Percentiles rank a stretch among this genome's conserved stretches.
phyloP scores from a whole-genome alignment of 2,329 filamentous ascomycete species.

The Madurella fahalii region DNA sequence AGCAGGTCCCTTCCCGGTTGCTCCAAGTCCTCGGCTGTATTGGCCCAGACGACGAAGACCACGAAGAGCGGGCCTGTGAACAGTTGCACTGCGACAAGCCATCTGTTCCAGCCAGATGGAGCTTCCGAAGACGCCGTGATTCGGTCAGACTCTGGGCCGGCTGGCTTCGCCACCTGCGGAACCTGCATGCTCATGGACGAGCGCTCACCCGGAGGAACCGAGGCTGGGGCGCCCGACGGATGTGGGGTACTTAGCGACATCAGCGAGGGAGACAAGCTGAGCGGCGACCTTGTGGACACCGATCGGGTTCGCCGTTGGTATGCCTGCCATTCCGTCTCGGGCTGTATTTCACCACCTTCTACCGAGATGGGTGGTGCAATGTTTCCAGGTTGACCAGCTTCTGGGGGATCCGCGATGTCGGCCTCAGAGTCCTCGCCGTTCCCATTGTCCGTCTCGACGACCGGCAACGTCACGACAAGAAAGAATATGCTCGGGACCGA shows the following conservation, averaged over 20 bases:
- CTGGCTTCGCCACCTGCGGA: slow-evolving; percentile 7
- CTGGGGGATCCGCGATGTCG: slow-evolving; percentile 30
- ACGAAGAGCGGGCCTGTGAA: slow-evolving; percentile 86
- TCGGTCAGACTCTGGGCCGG: slow-evolving; percentile 10
- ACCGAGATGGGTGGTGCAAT: slow-evolving; percentile 35
- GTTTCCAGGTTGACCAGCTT: slow-evolving; percentile 29
- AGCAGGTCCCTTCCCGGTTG: slow-evolving; percentile 49
- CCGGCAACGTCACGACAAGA: slow-evolving; percentile 83
- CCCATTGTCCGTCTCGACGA: slow-evolving; percentile 69
- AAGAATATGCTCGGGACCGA: slow-evolving; percentile 89
- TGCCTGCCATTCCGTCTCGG: slow-evolving; percentile 56
- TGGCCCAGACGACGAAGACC: slow-evolving; percentile 70
- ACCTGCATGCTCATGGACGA: slow-evolving; percentile 3
- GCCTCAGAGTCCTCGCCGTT: slow-evolving; percentile 50
- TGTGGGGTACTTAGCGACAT: slow-evolving; percentile 26
- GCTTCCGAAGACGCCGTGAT: slow-evolving; percentile 11
- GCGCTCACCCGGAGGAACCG: neutral
- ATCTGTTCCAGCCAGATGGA: slow-evolving; percentile 72
- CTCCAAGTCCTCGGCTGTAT: slow-evolving; percentile 56
- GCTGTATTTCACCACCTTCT: slow-evolving; percentile 33
- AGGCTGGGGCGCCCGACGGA: neutral
- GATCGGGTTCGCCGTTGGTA: slow-evolving; percentile 48
- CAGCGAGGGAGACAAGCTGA: slow-evolving; percentile 31
- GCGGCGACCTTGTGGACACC: slow-evolving; percentile 25
- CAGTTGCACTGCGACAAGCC: slow-evolving; percentile 80